phyloP scores from a whole-genome alignment of 768 basidiomycete genomes.

The Termitomyces sp. region DNA sequence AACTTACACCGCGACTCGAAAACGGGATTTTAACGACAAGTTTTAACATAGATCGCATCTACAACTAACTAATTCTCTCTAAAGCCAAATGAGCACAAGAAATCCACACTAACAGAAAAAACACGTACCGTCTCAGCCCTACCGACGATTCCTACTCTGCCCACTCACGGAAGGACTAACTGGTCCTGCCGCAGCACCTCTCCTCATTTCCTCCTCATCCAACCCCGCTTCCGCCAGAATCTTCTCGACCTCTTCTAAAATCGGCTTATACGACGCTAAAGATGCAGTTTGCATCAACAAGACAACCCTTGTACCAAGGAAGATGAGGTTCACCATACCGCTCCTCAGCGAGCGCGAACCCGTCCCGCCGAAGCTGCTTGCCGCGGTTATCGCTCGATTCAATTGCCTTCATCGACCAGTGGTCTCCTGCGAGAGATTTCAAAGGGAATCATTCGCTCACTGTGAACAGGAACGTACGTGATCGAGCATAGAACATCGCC shows the following conservation, averaged over 20 bases:
- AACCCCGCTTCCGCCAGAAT: constrained; percentile 81
- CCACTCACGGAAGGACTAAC: constrained; percentile 25
- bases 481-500: constrained; percentile 77
- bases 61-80: too few relatives aligned
- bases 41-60: too few relatives aligned
- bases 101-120: neutral
- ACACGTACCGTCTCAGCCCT: neutral
- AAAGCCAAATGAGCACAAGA: neutral
- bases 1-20: too few relatives aligned
- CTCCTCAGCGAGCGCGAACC: constrained; percentile 70
- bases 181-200: constrained; percentile 41
- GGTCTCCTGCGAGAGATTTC: constrained; percentile 45
- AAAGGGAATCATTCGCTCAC: neutral
- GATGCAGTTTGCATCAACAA: neutral
- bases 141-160: constrained; percentile 48
- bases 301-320: neutral
- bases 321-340: constrained; percentile 51
- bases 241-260: constrained; percentile 75
- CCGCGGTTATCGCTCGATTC: constrained; percentile 58
- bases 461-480: constrained; percentile 41
- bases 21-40: too few relatives aligned
- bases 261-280: constrained; percentile 74
- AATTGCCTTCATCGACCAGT: constrained; percentile 76
- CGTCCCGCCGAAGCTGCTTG: constrained; percentile 73
- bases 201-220: constrained; percentile 76